Evolutionary conservation across 2,329 filamentous ascomycete genomes (phyloP), one percentile per base, ranked within the genome.

Genomic region (Zalaria sp.): DNA sequence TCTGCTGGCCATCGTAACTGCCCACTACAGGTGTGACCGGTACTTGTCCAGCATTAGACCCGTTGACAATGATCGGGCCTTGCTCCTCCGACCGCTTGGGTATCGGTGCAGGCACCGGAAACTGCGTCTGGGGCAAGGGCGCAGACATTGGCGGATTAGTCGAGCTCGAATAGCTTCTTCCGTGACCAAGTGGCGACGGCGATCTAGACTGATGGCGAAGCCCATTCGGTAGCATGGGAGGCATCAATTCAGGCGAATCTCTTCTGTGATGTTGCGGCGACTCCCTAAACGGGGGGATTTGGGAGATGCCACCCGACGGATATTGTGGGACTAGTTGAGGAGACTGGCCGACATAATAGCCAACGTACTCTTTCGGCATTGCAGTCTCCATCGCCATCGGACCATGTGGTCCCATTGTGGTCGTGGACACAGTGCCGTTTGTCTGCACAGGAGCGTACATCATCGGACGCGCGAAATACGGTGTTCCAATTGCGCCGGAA

Each of bases 301-400:
- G 53, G 27, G 37, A 26, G 25, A 39, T 35, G 11, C 43, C 43
- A 5, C 44, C 41, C 29, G 44, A 41, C 11, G 52, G 46, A 41
- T 53, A 56, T 37, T 58, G 57, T 25, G 57, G 58, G 10, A 57
- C 52, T 38, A 61, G 53, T 43, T 59, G 57, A 6, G 60, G 56
- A 37, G 67, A 64, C 26, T 68, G 64, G 7, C 59, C 61, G 36
- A 70, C 56, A 43, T 64, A 67, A 49, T 71, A 71, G 3, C 67
- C 67, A 8, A 68, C 57, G 47, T 70, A 71, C 45, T 71, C 67
- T 49, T 70, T 69, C 1, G 67, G 64, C 38, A 63, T 59, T 7
- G 59, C 58, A 41, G 55, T 57, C 9, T 59, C 56, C 10, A 36
- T 39, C 45, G 29, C 43, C 35, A 41, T 51, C 4, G 36, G 46